phyloP scores from a whole-genome alignment of 495 filamentous ascomycete species.

The Friedmanniomyces simplex region DNA sequence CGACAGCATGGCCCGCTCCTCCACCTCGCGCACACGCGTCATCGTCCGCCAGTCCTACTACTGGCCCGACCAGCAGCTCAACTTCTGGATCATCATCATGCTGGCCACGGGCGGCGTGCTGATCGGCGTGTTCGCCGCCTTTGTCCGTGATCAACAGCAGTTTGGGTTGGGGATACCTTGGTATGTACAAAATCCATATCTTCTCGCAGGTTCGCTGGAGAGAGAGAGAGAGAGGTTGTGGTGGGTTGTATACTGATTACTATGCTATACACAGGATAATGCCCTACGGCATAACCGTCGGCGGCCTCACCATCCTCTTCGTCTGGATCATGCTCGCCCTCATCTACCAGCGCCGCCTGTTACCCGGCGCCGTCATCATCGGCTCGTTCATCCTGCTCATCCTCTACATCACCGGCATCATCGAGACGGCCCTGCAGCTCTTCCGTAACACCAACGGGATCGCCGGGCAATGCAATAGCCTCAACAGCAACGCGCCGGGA shows the following conservation, averaged over 20 bases:
- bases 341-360: conserved; percentile 56
- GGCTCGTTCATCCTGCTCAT: conserved; percentile 90
- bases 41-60: conserved; percentile 58
- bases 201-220: too few relatives aligned
- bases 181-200: too few relatives aligned
- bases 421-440: conserved; percentile 81
- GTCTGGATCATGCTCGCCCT: conserved; percentile 32
- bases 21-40: conserved; percentile 5
- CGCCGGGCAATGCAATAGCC: conserved; percentile 67
- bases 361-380: conserved; percentile 83
- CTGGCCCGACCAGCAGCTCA: conserved; percentile 90
- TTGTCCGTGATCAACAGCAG: conserved; percentile 67
- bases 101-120: conserved; percentile 65
- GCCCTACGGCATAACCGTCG: conserved; percentile 66
- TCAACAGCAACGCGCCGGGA: conserved; percentile 47
- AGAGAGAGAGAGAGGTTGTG: too few relatives aligned
- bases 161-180: conserved; percentile 68
- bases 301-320: conserved; percentile 32
- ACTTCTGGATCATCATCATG: conserved; percentile 86
- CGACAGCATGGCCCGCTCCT: conserved; percentile 21
- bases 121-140: conserved; percentile 76
- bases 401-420: conserved; percentile 81
- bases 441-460: conserved; percentile 73
- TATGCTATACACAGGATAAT: conserved; percentile 60
- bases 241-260: background rate